Evolutionary conservation across 805 yeast species (phyloP).

Genomic region (Yamadazyma laniorum): DNA sequence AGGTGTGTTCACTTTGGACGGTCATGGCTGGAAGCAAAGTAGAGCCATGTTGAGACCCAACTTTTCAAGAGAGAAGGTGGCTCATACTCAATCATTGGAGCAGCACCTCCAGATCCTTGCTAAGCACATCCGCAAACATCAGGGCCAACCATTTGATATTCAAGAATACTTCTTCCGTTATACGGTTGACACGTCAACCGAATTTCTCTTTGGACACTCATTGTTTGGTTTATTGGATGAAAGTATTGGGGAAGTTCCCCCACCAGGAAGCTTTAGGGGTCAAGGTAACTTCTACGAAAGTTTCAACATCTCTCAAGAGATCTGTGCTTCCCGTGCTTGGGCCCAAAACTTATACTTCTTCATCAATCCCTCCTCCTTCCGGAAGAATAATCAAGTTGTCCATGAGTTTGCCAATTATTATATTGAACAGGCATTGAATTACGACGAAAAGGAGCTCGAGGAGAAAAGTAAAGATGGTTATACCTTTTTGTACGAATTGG

Average conservation of each 20-base stretch:
- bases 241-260: slow-evolving; percentile 25
- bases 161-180: slow-evolving; percentile 30
- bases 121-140: slow-evolving; percentile 19
- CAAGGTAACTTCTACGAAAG: slow-evolving; percentile 21
- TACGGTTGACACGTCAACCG: slow-evolving; percentile 38
- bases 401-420: slow-evolving; percentile 31
- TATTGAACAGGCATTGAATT: slow-evolving; percentile 29
- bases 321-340: slow-evolving; percentile 33
- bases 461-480: slow-evolving; percentile 30
- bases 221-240: slow-evolving; percentile 27
- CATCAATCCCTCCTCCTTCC: slow-evolving; percentile 29
- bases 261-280: slow-evolving; percentile 18
- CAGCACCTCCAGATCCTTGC: slow-evolving; percentile 24
- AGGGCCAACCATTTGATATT: slow-evolving; percentile 28
- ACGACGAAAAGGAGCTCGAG: slow-evolving; percentile 28
- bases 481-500: slow-evolving; percentile 40
- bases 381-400: slow-evolving; percentile 28
- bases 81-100: slow-evolving; percentile 30
- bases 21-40: slow-evolving; percentile 35
- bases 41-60: slow-evolving; percentile 36
- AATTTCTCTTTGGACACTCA: slow-evolving; percentile 38
- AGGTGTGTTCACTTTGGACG: slow-evolving; percentile 36
- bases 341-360: slow-evolving; percentile 25
- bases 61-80: slow-evolving; percentile 33
- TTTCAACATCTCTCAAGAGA: slow-evolving; percentile 33